These are phyloP conservation scores for Zhuliangozyma parablackwelliae DNA, from an alignment of 1,139 yeast species.

Conservation along the genomic window DNA sequence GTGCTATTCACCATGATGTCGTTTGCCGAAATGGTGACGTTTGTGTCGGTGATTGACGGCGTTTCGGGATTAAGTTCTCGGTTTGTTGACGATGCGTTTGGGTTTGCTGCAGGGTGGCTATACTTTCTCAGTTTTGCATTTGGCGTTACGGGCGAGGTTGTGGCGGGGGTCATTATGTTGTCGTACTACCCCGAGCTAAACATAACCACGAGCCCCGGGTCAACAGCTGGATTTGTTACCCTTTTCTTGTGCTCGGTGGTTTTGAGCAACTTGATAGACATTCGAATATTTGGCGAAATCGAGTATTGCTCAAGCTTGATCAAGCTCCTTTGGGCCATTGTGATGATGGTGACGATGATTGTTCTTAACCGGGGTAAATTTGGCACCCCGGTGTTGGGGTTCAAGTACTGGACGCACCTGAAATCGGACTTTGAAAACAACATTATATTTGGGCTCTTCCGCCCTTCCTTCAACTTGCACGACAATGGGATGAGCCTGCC, in stretches of 20 bases:
- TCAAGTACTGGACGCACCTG: slow-evolving; percentile 57
- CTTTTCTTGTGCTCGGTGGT: slow-evolving; percentile 50
- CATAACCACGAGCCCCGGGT: slow-evolving; percentile 42
- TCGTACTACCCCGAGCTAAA: slow-evolving; percentile 57
- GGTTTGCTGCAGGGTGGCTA: slow-evolving; percentile 75
- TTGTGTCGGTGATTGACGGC: slow-evolving; percentile 79
- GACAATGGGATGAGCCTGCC: slow-evolving; percentile 48
- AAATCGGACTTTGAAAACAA: slow-evolving; percentile 47
- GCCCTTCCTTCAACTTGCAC: slow-evolving; percentile 60
- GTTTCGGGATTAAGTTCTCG: slow-evolving; percentile 71
- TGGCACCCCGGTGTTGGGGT: slow-evolving; percentile 51
- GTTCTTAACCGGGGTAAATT: slow-evolving; percentile 51
- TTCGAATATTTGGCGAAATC: slow-evolving; percentile 70
- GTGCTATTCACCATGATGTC: slow-evolving; percentile 69
- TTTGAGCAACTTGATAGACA: slow-evolving; percentile 58
- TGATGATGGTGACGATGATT: slow-evolving; percentile 61
- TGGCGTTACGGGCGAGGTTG: slow-evolving; percentile 75
- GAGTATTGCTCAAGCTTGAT: slow-evolving; percentile 62
- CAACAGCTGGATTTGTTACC: slow-evolving; percentile 63
- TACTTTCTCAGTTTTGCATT: slow-evolving; percentile 73
- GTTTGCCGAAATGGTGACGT: slow-evolving; percentile 83
- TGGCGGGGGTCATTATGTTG: slow-evolving; percentile 73
- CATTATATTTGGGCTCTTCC: slow-evolving; percentile 64
- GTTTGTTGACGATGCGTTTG: slow-evolving; percentile 82
- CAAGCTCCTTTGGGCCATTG: slow-evolving; percentile 51